A percentile compares a stretch with the other conserved stretches of the same genome.
Conservation (phyloP, 108 stramenopile genomes). For the Cyclotella kingstonii region DNA sequence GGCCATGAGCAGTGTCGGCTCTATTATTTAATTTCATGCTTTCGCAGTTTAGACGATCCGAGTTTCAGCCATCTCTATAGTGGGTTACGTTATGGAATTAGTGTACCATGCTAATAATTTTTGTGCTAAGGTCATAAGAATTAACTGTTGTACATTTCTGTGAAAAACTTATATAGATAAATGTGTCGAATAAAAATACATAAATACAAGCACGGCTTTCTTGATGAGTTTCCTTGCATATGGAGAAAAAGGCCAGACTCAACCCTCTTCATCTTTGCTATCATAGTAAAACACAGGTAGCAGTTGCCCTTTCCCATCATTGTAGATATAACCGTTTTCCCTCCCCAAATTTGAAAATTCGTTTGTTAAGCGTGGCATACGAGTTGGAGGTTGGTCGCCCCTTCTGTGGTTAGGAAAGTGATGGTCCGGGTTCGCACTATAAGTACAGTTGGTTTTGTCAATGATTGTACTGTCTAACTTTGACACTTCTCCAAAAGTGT, state of each 20-base stretch:
- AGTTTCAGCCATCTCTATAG: too few species aligned
- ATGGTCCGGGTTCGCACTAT: slow-evolving; percentile 48
- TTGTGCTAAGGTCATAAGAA: too few species aligned
- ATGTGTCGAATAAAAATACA: too few species aligned
- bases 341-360: slow-evolving; percentile 44
- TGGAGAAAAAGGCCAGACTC: not conserved
- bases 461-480: slow-evolving; percentile 25
- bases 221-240: too few species aligned
- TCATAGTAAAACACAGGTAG: slow-evolving; percentile 47
- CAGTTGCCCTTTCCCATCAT: slow-evolving; percentile 39
- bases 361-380: slow-evolving; percentile 26
- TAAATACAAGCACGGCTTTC: too few species aligned
- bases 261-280: not conserved
- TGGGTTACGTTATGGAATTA: too few species aligned
- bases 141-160: too few species aligned
- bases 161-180: too few species aligned
- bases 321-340: slow-evolving; percentile 46
- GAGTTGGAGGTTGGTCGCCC: slow-evolving; percentile 38
- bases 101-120: too few species aligned
- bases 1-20: slow-evolving; percentile 42
- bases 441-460: slow-evolving; percentile 48
- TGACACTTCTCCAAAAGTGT: slow-evolving; percentile 45
- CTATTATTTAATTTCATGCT: slow-evolving; percentile 46
- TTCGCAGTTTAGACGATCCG: too few species aligned
- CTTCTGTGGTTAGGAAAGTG: slow-evolving; percentile 39